A percentile compares a stretch with the other conserved stretches of the same genome.
These are phyloP conservation scores for Populus nigra DNA, from an alignment of 345 rosid genomes.

Conservation along the genomic window DNA sequence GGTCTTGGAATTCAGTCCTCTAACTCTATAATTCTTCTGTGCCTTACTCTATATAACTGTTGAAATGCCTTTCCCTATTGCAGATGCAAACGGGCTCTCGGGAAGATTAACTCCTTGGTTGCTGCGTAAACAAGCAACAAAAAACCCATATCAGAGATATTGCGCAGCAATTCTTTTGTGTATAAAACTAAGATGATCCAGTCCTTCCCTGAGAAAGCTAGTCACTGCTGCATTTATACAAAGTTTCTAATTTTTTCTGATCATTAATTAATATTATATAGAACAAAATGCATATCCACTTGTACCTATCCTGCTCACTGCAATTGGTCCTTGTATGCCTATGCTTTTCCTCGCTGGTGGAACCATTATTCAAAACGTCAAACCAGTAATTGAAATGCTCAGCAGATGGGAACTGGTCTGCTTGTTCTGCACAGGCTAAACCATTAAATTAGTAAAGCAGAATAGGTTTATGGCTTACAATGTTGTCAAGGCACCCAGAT, in stretches of 20 bases:
- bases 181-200: not conserved
- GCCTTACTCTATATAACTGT: constrained; percentile 53
- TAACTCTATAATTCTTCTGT: constrained; percentile 35
- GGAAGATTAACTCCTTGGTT: constrained; percentile 72
- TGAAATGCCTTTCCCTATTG: constrained; percentile 58
- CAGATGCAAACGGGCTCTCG: constrained; percentile 81
- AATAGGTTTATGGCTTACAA: not conserved
- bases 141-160: not conserved
- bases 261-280: not conserved
- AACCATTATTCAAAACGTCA: constrained; percentile 54
- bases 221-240: not conserved
- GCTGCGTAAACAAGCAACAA: constrained; percentile 22
- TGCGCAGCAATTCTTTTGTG: not conserved
- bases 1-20: constrained; percentile 19
- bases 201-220: not conserved
- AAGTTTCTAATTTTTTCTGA: not conserved
- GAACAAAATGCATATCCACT: not conserved
- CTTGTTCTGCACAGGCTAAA: constrained; percentile 43
- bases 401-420: constrained; percentile 32
- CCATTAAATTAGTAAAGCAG: not conserved
- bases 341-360: constrained; percentile 47
- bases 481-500: not conserved
- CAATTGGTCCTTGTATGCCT: constrained; percentile 40
- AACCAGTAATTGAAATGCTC: constrained; percentile 51
- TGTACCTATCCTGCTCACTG: constrained; percentile 66